A percentile compares a stretch with the other conserved stretches of the same genome.
These are phyloP conservation scores for Mucor lusitanicus DNA, from an alignment of 371 early-diverging fungal species.

Conservation along the genomic window DNA sequence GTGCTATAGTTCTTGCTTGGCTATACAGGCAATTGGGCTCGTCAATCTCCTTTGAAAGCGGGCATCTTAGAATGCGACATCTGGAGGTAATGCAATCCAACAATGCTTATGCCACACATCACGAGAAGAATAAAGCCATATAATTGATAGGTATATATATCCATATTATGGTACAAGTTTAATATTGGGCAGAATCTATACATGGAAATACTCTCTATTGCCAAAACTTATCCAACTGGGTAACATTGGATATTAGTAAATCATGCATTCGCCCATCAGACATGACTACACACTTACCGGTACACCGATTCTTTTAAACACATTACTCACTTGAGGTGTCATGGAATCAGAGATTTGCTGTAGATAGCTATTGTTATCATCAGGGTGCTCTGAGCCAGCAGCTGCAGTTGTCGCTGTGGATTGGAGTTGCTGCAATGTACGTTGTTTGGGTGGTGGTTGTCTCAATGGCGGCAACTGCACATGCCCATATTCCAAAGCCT, in stretches of 20 bases:
- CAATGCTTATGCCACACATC: too few species aligned
- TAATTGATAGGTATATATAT: background rate
- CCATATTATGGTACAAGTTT: background rate
- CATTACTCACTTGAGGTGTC: slow-evolving; percentile 12
- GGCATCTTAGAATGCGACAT: too few species aligned
- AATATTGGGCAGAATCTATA: background rate
- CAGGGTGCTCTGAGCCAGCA: background rate
- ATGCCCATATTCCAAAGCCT: slow-evolving; percentile 18
- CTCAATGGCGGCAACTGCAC: slow-evolving; percentile 7
- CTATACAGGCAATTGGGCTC: too few species aligned
- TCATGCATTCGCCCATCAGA: background rate
- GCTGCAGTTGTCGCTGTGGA: background rate
- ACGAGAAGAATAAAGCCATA: too few species aligned
- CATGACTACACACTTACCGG: slow-evolving; percentile 14
- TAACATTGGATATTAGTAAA: background rate
- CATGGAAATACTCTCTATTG: background rate
- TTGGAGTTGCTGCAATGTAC: background rate
- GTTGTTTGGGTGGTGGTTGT: background rate
- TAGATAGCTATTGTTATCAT: slow-evolving; percentile 8
- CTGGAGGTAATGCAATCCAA: too few species aligned
- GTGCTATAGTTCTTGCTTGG: too few species aligned
- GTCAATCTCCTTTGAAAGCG: too few species aligned
- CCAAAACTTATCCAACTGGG: slow-evolving; percentile 18
- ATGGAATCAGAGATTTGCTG: slow-evolving; percentile 14
- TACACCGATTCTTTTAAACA: slow-evolving; percentile 20